Evolutionary conservation across 192 early-diverging fungal species (phyloP).

Genomic region (Jimgerdemannia flammicorona): DNA sequence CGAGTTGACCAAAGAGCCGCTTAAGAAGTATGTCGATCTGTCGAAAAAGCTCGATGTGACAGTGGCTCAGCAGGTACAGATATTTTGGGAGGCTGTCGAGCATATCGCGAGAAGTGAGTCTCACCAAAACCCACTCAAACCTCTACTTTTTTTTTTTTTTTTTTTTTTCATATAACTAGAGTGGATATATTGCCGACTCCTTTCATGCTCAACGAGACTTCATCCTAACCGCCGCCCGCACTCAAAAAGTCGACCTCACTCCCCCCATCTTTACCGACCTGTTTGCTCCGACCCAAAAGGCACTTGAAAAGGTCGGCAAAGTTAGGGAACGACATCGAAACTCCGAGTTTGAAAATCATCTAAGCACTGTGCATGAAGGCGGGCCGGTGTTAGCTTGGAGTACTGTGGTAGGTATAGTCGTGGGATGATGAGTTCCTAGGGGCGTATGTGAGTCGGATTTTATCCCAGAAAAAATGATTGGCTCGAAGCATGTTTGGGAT

Average conservation of each 20-base stretch:
- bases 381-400: constrained; percentile 93
- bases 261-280: constrained; percentile 56
- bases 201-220: constrained; percentile 71
- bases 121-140: too few relatives aligned
- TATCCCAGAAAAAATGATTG: background rate
- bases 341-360: constrained; percentile 70
- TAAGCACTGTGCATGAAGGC: constrained; percentile 85
- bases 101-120: too few relatives aligned
- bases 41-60: constrained; percentile 48
- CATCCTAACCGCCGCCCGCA: constrained; percentile 63
- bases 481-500: too few relatives aligned
- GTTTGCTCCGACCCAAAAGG: constrained; percentile 64
- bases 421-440: background rate
- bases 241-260: constrained; percentile 72
- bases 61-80: constrained; percentile 52
- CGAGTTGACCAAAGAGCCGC: constrained; percentile 39
- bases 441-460: background rate
- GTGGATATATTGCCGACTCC: constrained; percentile 50
- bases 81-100: constrained; percentile 39
- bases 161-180: constrained; percentile 32
- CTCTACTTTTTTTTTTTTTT: constrained; percentile 31
- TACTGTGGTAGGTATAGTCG: constrained; percentile 50
- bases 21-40: constrained; percentile 42
- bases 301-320: constrained; percentile 60
- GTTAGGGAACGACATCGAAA: constrained; percentile 79